Evolutionary conservation across 352 stramenopile species (phyloP), one percentile per base, ranked within the genome.

Genomic region (Globisporangium radiosum): DNA sequence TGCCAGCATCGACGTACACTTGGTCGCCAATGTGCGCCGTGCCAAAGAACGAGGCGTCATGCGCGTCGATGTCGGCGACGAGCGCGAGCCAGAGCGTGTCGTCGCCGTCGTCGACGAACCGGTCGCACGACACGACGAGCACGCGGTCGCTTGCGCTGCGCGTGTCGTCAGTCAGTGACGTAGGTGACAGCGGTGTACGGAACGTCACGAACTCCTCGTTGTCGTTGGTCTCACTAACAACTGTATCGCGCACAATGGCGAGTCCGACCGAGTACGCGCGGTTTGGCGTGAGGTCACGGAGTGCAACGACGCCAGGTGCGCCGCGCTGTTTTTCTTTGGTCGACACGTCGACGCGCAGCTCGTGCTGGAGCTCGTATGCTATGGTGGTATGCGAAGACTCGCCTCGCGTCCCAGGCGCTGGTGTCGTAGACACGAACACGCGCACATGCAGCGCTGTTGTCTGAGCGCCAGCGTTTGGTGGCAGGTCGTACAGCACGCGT

Each of bases 1-100:
- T 53, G 42, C 70, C 73, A 36, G 73, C 64, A 47, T 87, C 77
- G 33, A 67, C 69, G 52, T 87, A 87, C 33, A 85, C 71, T 65
- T 87, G 75, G 54, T 87, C 77, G 7, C 77, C 77, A 0, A 81
- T 38, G 60, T 87, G 77, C 51, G 72, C 67, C 57, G 76, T 82
- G 7, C 77, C 77, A 60, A 81, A 86, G 49, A 82, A 70, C 54
- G 72, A 68, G 14, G 38, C 52, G 15, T 56, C 56, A 36, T 69
- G 62, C 4, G 58, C 50, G 49, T 79, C 70, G 0, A 76, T 68
- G 51, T 87, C 75, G 0, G 49, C 48, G 8, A 69, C 75, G 10
- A 88, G 57, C 17, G 52, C 49, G 33, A 65, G 36, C 76, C 73
- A 81, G 45, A 82, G 43, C 14, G 66, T 69, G 33, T 88, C 76